Conservation (phyloP, 805 yeast species). For the Cyberlindnera euphorbiiphila region DNA sequence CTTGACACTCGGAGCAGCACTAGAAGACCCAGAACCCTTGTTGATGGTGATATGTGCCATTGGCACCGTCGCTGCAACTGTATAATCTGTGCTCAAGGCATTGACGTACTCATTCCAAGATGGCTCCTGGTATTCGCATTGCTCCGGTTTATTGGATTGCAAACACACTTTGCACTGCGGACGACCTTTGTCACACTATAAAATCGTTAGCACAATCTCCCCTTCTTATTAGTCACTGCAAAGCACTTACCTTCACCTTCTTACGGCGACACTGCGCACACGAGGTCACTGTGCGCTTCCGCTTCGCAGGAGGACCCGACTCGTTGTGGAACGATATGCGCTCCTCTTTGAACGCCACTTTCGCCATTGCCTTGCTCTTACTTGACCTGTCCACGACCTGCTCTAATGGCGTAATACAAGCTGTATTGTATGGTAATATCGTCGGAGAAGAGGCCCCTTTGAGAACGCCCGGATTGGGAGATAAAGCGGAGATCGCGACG, state of each 20-base stretch:
- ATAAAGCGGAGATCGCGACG: conserved; percentile 1
- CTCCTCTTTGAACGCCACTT: neutral
- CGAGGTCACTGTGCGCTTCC: conserved; percentile 24
- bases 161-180: conserved; percentile 53
- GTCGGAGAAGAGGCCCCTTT: neutral
- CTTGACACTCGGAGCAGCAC: too few relatives aligned
- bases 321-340: conserved; percentile 8
- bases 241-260: conserved; percentile 22
- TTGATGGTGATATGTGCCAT: conserved; percentile 23
- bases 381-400: too few relatives aligned
- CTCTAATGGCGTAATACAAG: too few relatives aligned
- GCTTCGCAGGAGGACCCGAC: conserved; percentile 20
- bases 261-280: conserved; percentile 27
- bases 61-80: conserved; percentile 24
- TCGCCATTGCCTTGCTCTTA: neutral
- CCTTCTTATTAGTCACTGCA: too few relatives aligned
- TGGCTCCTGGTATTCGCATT: conserved; percentile 52
- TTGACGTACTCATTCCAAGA: conserved; percentile 47
- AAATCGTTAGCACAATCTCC: too few relatives aligned
- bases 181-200: conserved; percentile 40
- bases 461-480: conserved; percentile 1
- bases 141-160: conserved; percentile 44
- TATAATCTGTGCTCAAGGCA: conserved; percentile 14
- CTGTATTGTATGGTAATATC: too few relatives aligned
- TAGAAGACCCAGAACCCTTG: too few relatives aligned